Base-by-base conservation (phyloP, 345 rosid genomes). In the Populus davidiana region DNA sequence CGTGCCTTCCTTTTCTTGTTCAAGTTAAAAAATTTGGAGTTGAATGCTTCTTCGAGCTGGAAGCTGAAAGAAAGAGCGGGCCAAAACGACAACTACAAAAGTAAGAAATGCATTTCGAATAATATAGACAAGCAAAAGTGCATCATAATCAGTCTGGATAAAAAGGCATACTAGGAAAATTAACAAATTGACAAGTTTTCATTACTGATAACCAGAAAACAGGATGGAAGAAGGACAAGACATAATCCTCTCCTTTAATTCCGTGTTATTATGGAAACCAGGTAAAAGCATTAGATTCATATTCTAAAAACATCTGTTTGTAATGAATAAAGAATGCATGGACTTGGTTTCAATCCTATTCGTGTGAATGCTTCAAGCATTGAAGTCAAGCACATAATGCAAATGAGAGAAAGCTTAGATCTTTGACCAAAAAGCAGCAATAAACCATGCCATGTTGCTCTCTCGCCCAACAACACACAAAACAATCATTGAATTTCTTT, bases 1-100 rank as follows among this genome's bases (percentile, higher is more conserved):
- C 78, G 84, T 50, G 87, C 75, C 79, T 89, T 91, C 52, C 95
- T 84, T 82, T 91, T 91, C 88, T 86, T 89, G 76, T 65, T 84
- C 27, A 80, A 71, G 74, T 82, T 81, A 35, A 65, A 41, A 43
- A 75, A 65, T 71, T 49, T 59, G 36, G 52, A 31, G 65, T 21
- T 70, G n/a, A 38, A 39, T 29, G 73, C 70, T 75, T 59, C 38
- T 49, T 39, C 49, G n/a, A 63, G 33, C 59, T 27, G 70, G 49
- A 81, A 83, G 69, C 87, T 81, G 82, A 66, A 75, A 61, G 16
- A 18, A 63, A 50, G 11, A 6, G 25, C 13, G 43, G 23, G 59
- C 36, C 23, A 17, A 1, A 17, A 13, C 18, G 18, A 78, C 8
- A 50, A 43, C n/a, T 6, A n/a, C 23, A 13, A 31, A 61, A 20